Evolutionary conservation across 805 yeast species (phyloP).

Genomic region (Metschnikowia corniflorae): DNA sequence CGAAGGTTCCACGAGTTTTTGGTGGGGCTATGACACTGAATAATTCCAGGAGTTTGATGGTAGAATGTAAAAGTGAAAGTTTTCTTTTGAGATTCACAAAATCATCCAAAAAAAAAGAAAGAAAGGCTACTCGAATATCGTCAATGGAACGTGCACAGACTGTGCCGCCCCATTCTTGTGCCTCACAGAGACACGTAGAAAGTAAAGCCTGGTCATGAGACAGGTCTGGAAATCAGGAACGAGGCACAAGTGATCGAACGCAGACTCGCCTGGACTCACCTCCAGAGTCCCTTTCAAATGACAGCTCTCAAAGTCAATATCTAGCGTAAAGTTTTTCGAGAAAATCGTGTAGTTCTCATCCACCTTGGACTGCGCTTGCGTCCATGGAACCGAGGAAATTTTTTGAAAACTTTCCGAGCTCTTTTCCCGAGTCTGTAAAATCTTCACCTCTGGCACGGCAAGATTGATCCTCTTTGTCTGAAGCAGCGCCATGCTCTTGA

Average conservation of each 20-base stretch:
- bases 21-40: too few relatives aligned
- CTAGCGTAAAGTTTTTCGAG: conserved; percentile 28
- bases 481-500: conserved; percentile 33
- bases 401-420: conserved; percentile 22
- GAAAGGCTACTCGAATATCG: conserved; percentile 5
- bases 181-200: conserved; percentile 29
- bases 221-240: conserved; percentile 42
- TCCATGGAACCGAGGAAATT: conserved; percentile 31
- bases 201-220: conserved; percentile 33
- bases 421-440: conserved; percentile 12
- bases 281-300: conserved; percentile 26
- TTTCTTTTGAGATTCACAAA: too few relatives aligned
- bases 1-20: too few relatives aligned
- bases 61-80: too few relatives aligned
- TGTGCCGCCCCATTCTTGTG: conserved; percentile 29
- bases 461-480: conserved; percentile 34
- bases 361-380: conserved; percentile 7
- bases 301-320: conserved; percentile 28
- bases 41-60: too few relatives aligned
- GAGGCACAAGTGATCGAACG: conserved; percentile 30
- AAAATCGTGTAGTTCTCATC: conserved; percentile 19
- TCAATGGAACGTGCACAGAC: conserved; percentile 34
- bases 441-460: conserved; percentile 20
- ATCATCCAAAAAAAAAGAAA: background rate
- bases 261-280: conserved; percentile 7